Base-by-base conservation (phyloP, 768 basidiomycete genomes). In the Phanerodontia chrysosporium region DNA sequence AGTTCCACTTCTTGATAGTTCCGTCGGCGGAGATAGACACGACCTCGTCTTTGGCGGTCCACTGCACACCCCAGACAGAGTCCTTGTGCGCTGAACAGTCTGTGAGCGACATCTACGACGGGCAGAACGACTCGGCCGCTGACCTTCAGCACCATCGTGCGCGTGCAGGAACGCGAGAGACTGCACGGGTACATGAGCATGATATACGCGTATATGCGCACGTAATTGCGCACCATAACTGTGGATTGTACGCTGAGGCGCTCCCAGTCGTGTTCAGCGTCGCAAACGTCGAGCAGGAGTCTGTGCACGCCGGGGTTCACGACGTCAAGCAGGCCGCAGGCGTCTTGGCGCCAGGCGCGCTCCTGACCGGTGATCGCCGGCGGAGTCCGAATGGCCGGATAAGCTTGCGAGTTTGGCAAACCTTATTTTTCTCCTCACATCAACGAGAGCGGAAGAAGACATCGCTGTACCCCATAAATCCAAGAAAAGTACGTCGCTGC, bases 391-490 rank as follows among this genome's bases (percentile, higher is more conserved):
- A 86, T n/a, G 25, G 21, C 24, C n/a, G 28, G 57, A 65, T 65
- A 70, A 72, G 72, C 73, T 67, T 72, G 58, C 57, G 49, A 44
- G 13, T 12, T 16, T 51, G 53, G 29, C 44, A 62, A 72, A 87
- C 83, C 79, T 77, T 76, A 78, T 80, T 75, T 80, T 77, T 80
- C 39, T 79, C 76, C 74, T 82, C 73, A 83, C 90, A 92, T 93
- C 90, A 85, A 93, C 91, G 90, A 93, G 75, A 88, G 91, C 90
- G 90, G 87, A 93, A 82, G 91, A 92, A 84, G 90, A 91, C 90
- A 88, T 87, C 84, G 68, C 54, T 53, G 63, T 67, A 57, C 55
- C n/a, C 58, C 51, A 44, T 54, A 30, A 52, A 61, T 62, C 58
- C 56, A 64, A 54, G 28, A 69, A 68, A 72, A 70, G 67, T 68